Percentiles rank a stretch among this genome's conserved stretches.
These are phyloP conservation scores for Paramecium tetraurelia DNA, from an alignment of 73 alveolate species.

Conservation along the genomic window DNA sequence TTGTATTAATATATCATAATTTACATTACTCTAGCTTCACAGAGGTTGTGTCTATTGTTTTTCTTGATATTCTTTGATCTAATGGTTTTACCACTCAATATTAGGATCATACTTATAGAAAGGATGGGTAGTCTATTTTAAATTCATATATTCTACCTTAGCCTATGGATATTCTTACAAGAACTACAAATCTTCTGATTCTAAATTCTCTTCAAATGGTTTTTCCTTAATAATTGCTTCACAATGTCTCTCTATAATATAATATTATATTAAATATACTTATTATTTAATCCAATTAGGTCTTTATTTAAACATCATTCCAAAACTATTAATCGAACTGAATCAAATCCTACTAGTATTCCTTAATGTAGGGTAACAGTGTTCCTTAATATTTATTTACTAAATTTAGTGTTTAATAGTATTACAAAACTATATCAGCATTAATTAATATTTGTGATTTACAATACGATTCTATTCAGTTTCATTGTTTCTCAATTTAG, in stretches of 20 bases:
- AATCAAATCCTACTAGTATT: background rate
- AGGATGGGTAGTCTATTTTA: background rate
- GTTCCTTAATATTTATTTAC: slow-evolving; percentile 6
- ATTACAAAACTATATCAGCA: background rate
- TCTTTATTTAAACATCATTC: background rate
- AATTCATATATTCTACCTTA: background rate
- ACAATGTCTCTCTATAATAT: background rate
- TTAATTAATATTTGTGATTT: slow-evolving; percentile 34
- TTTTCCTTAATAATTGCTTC: background rate
- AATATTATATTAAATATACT: background rate
- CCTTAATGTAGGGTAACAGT: background rate
- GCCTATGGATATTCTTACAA: slow-evolving; percentile 11
- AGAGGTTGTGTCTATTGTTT: background rate
- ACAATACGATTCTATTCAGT: slow-evolving; percentile 10
- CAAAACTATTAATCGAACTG: background rate
- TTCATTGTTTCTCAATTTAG: background rate
- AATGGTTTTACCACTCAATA: background rate
- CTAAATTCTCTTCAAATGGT: background rate
- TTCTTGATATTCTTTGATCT: background rate
- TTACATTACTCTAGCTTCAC: background rate
- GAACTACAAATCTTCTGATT: background rate
- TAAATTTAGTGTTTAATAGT: background rate
- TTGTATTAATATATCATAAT: too few species aligned
- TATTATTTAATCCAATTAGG: background rate
- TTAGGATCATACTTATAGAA: background rate